Evolutionary conservation across 306 rosid species (phyloP), one percentile per base, ranked within the genome.

Genomic region (Vachellia pachyceras): DNA sequence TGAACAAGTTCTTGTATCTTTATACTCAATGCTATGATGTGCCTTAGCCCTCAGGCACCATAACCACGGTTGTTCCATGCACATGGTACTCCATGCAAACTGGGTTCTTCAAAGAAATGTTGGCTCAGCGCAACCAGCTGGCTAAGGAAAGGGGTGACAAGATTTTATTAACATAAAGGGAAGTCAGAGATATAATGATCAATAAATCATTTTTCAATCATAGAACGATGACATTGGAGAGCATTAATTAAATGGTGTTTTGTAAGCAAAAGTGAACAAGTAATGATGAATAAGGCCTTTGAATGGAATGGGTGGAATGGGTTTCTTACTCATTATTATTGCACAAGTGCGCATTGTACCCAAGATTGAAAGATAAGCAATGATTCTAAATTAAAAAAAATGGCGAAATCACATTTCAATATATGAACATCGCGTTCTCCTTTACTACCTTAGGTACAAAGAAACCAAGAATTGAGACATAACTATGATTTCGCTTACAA

Each of bases 381-480:
- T 86, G 89, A 84, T 88, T 86, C 84, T n/a, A 52, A 52, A 52
- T 1, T 54, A 54, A n/a, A n/a, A 54, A 7, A 7, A 54, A 54
- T 77, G 84, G 89, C 86, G 82, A 87, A 6, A 45, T 44, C 58
- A 42, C n/a, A 85, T 80, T 83, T 77, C 57, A 80, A 82, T 85
- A 81, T 39, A 78, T 50, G 85, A 80, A 71, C 82, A 77, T 72
- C 57, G 46, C 76, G 76, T 79, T 64, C 61, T 86, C 80, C 75
- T 13, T 17, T 73, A 75, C 84, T 91, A 96, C 89, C 97, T 86
- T 83, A 96, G 82, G 90, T 87, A 95, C 87, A 95, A 85, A 77
- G 99, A 95, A 82, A 92, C 96, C 86, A 93, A 87, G 83, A 95
- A 90, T 83, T 95, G 98, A 73, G 95, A 95, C 69, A 95, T n/a